Conservation (phyloP, 768 basidiomycete species). For the Phylloporus sp. region DNA sequence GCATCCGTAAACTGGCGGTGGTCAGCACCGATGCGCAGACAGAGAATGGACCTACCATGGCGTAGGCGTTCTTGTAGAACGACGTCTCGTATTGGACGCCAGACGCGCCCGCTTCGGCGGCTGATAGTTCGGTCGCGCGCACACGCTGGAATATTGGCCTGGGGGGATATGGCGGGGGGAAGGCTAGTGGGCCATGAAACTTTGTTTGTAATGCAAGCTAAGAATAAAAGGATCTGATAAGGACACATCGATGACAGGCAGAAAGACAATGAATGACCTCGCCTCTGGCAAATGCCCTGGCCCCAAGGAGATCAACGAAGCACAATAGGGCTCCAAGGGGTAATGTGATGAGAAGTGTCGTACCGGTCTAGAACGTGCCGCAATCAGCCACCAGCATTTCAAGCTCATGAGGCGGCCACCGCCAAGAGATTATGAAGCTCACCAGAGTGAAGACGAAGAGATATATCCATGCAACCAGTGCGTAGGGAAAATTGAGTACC, state of each 20-base stretch:
- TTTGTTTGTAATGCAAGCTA: constrained; percentile 62
- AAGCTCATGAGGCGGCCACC: constrained; percentile 1
- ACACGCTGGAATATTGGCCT: constrained; percentile 70
- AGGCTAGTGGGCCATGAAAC: constrained; percentile 65
- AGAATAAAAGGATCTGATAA: constrained; percentile 12
- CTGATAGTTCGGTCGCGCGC: constrained; percentile 44
- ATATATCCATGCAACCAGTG: constrained; percentile 72
- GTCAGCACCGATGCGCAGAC: constrained; percentile 4
- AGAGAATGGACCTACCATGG: constrained; percentile 52
- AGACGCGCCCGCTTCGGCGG: constrained; percentile 43
- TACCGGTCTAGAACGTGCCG: constrained; percentile 57
- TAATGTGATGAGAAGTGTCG: constrained; percentile 71
- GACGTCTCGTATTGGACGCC: constrained; percentile 52
- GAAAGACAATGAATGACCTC: constrained; percentile 45
- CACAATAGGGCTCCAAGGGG: constrained; percentile 74
- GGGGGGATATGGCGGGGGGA: constrained; percentile 60
- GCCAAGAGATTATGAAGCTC: constrained; percentile 28
- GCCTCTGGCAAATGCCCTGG: constrained; percentile 62
- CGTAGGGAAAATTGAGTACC: constrained; percentile 74
- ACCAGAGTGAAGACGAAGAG: constrained; percentile 79
- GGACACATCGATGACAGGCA: not conserved
- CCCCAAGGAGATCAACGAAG: constrained; percentile 73
- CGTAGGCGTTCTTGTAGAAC: constrained; percentile 77
- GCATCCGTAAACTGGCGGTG: constrained; percentile 65
- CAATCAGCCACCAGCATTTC: constrained; percentile 16